These are phyloP conservation scores for Rubia balearica DNA, from an alignment of 305 asterid species.

Conservation along the genomic window DNA sequence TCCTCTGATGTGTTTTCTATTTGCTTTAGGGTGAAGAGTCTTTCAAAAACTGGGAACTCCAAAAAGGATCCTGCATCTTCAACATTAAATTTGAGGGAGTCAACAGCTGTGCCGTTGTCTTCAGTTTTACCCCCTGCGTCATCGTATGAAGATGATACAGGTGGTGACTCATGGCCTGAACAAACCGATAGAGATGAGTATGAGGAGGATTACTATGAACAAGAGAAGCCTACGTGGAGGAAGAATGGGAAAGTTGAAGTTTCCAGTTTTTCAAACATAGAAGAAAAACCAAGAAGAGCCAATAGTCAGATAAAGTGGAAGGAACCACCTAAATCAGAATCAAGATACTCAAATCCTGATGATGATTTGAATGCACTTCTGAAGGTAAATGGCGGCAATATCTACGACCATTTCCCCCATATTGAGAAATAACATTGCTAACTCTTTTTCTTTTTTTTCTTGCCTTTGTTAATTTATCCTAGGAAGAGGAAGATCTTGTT, in stretches of 20 bases:
- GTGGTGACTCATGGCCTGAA: slow-evolving; percentile 73
- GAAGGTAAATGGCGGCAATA: slow-evolving; percentile 40
- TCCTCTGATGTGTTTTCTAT: slow-evolving; percentile 9
- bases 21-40: slow-evolving; percentile 80
- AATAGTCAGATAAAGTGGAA: slow-evolving; percentile 56
- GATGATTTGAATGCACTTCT: slow-evolving; percentile 64
- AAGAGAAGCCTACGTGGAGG: slow-evolving; percentile 60
- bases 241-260: slow-evolving; percentile 48
- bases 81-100: slow-evolving; percentile 64
- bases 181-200: slow-evolving; percentile 73
- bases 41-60: slow-evolving; percentile 73
- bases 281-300: slow-evolving; percentile 50
- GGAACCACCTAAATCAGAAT: slow-evolving; percentile 59
- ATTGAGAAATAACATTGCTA: neutral
- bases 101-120: slow-evolving; percentile 49
- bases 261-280: slow-evolving; percentile 33
- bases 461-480: slow-evolving; percentile 11
- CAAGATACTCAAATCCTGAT: slow-evolving; percentile 47
- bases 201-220: slow-evolving; percentile 71
- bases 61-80: slow-evolving; percentile 66
- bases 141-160: slow-evolving; percentile 63
- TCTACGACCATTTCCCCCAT: neutral
- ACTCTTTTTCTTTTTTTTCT: neutral
- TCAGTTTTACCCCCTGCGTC: slow-evolving; percentile 48
- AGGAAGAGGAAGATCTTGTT: slow-evolving; percentile 98